Evolutionary conservation across 2,329 filamentous ascomycete species (phyloP), one percentile per base, ranked within the genome.

Genomic region (Fusarium albidum): DNA sequence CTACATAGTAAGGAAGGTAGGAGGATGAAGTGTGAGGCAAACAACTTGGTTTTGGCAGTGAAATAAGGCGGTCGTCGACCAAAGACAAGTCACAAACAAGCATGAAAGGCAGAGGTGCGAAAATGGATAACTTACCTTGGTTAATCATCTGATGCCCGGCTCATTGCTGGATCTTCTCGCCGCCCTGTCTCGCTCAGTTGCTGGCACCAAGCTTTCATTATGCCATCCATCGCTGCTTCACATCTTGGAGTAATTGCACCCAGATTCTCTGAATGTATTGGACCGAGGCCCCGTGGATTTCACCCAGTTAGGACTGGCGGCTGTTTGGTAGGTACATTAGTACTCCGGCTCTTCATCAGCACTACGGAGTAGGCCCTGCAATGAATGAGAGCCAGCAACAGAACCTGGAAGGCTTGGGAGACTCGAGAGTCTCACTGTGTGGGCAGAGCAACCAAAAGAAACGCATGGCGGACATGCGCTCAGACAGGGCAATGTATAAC

Each of bases 261-360:
- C n/a, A n/a, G n/a, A n/a, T 21, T 46, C 43, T 37, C 13, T 25
- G 6, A 6, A 46, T 26, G 21, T 32, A 38, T 47, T 38, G 43
- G 33, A 28, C 33, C 35, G 14, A 40, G 45, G 15, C 41, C 51
- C 29, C 32, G 15, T 51, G 31, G 32, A 14, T 42, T 40, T 25
- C 14, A 21, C 53, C 60, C 28, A 35, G 44, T 46, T 43, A 18
- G 49, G 57, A 58, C 58, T 60, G 53, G 57, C 40, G 44, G 49
- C 28, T 42, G 43, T 29, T 9, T 14, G 21, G 21, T 21, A 21
- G 7, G 21, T 21, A 21, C 21, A 4, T 21, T n/a, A n/a, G 21
- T 21, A 7, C 21, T 21, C 32, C 44, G 49, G 53, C 58, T 61
- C 37, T 53, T 42, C 44, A 61, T 61, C 57, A 60, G 57, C 57